phyloP scores from a whole-genome alignment of 1,139 yeast genomes.

The Geotrichum aggregatum region DNA sequence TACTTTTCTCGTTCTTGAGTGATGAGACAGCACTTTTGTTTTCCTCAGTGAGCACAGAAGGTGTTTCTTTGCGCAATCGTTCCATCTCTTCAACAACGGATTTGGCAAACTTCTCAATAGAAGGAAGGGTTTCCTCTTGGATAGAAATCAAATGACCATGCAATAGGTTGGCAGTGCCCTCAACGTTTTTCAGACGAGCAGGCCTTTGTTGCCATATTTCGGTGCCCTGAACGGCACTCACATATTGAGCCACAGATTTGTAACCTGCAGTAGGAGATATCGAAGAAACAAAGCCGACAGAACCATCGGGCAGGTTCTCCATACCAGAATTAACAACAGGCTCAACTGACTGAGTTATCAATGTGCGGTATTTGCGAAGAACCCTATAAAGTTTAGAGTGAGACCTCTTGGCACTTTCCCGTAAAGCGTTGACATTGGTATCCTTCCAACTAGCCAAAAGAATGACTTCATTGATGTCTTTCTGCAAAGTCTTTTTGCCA shows the following conservation, averaged over 20 bases:
- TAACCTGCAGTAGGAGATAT: constrained; percentile 16
- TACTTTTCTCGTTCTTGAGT: constrained; percentile 73
- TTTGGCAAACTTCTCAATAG: constrained; percentile 51
- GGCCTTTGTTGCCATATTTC: constrained; percentile 57
- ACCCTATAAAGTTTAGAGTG: constrained; percentile 80
- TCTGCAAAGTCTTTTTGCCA: constrained; percentile 57
- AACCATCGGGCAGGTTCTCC: constrained; percentile 18
- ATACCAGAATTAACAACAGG: constrained; percentile 42
- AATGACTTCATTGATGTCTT: constrained; percentile 79
- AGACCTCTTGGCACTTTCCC: constrained; percentile 86
- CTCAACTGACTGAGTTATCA: constrained; percentile 53
- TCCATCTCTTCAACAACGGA: constrained; percentile 58
- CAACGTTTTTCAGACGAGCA: constrained; percentile 48
- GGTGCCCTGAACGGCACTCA: constrained; percentile 32
- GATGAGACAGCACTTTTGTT: constrained; percentile 69
- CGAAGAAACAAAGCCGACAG: constrained; percentile 22
- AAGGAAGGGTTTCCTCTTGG: constrained; percentile 37
- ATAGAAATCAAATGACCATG: constrained; percentile 22
- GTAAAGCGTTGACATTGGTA: constrained; percentile 86
- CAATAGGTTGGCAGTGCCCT: constrained; percentile 39
- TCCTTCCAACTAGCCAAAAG: constrained; percentile 96
- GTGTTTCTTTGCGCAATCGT: constrained; percentile 69
- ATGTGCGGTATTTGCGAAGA: constrained; percentile 72
- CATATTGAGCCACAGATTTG: constrained; percentile 20
- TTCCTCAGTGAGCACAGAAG: constrained; percentile 62